Evolutionary conservation across 495 filamentous ascomycete species (phyloP).

Genomic region (Jackrogersella minutella): DNA sequence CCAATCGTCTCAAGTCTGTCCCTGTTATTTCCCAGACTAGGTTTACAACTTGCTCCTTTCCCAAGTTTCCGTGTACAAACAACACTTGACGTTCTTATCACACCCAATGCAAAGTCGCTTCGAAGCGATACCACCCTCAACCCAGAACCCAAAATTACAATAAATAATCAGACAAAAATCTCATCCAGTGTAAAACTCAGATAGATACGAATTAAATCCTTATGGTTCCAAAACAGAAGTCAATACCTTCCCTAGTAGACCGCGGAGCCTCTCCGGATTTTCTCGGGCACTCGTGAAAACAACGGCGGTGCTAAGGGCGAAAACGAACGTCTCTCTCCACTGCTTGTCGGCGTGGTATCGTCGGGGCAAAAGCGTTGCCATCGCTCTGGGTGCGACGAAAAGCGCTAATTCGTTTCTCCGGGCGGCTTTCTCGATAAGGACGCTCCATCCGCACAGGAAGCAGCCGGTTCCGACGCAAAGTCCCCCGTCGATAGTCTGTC

Average conservation of each 20-base stretch:
- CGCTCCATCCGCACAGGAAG: conserved; percentile 84
- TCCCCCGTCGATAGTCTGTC: conserved; percentile 63
- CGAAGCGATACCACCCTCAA: not conserved
- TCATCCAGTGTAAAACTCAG: not conserved
- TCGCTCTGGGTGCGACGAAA: conserved; percentile 86
- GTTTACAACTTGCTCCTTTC: conserved; percentile 4
- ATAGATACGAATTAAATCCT: not conserved
- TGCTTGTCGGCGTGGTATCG: conserved; percentile 72
- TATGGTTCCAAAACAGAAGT: conserved; percentile 58
- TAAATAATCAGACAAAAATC: not conserved
- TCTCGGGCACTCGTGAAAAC: conserved; percentile 77
- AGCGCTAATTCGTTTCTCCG: conserved; percentile 81
- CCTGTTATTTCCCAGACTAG: not conserved
- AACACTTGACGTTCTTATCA: conserved; percentile 3
- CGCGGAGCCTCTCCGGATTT: conserved; percentile 70
- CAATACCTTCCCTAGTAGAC: conserved; percentile 74
- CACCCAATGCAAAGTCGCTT: conserved; percentile 10
- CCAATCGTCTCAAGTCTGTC: not conserved
- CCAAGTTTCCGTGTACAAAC: conserved; percentile 7
- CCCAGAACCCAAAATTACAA: not conserved
- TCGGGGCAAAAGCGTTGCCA: conserved; percentile 79
- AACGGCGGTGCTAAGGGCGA: conserved; percentile 76
- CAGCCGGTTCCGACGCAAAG: conserved; percentile 80
- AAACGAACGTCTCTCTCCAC: conserved; percentile 78
- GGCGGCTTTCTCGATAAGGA: conserved; percentile 73